Evolutionary conservation across 768 basidiomycete genomes (phyloP), one percentile per base, ranked within the genome.

Genomic region (Trametes meyenii): DNA sequence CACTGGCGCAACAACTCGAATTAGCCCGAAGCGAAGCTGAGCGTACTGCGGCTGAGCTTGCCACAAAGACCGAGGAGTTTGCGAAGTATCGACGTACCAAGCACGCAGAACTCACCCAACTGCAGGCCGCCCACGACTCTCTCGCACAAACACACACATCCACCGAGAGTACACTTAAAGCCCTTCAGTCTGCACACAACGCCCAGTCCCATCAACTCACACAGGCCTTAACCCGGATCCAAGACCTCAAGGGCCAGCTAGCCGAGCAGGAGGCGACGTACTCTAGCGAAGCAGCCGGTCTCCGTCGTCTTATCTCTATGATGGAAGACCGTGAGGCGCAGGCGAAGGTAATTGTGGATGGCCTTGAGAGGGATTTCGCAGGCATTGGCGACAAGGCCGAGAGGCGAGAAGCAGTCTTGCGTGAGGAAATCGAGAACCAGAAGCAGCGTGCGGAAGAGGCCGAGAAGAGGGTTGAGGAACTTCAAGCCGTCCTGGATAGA

Each of bases 321-420:
- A 87, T 97, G 80, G 94, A 98, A 72, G 89, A 89, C 58, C 83
- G 95, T 39, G 94, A 95, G 71, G 85, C 87, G 54, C 90, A 95
- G 64, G 85, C 92, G 21, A 91, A 92, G 76, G 81, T 84, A 21
- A 85, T 94, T 55, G 87, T 98, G 0, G 88, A 93, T 23, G 80
- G 80, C 40, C 85, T 98, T 57, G 95, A 97, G 74, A 80, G 77
- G 29, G 93, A 96, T 66, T 90, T 92, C 85, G 88, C 88, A 23
- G 79, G 79, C 19, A 82, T 94, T 11, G 85, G 87, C 8, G 86
- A 88, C 44, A 83, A 83, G 67, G 81, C 88, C 2, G 89, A 88
- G 62, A 76, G 83, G 64, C 81, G 88, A 44, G 92, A 94, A 73
- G 78, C 81, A 48, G 76, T 74, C 8, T 75, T 96, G 55, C 82